Evolutionary conservation across 2,329 filamentous ascomycete species (phyloP), one percentile per base, ranked within the genome.

Genomic region (Diaporthe sp.): DNA sequence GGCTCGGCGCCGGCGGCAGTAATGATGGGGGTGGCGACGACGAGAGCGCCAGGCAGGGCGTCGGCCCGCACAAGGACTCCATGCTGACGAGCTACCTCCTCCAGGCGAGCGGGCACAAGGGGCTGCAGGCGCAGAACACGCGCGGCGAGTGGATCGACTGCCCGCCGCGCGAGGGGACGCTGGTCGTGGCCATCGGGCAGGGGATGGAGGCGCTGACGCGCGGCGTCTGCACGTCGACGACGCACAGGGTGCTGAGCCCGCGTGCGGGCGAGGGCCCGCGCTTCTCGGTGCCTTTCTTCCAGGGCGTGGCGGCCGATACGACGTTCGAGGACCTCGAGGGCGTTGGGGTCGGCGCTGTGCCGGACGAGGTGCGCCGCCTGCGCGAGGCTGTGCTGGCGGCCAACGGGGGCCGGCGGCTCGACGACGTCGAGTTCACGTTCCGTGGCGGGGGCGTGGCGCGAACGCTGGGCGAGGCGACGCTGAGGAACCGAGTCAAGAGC

Each of bases 381-480:
- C 87, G 94, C 67, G 85, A 90, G 77, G 85, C 87, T 77, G 87
- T 94, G 28, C 81, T 94, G 2, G 88, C 87, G 80, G 84, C 84
- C 63, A 90, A 90, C 61, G 88, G 88, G 44, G 91, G 90, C 1
- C 85, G 90, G 53, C 13, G 65, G 71, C 82, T 91, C 58, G 93
- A 95, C 80, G 94, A 96, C 81, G 94, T 96, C 61, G 95, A 97
- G 86, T 97, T 97, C 82, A 97, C 95, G 3, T 97, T 97, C 81
- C 89, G 92, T 34, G 92, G 89, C 77, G 94, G 94, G 22, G 88
- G 91, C 74, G 90, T 88, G 81, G 90, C 91, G 22, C 91, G 90
- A 82, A 92, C 90, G 78, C 85, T 97, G 12, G 95, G 95, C 6
- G 94, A 97, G 87, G 95, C 95, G 15, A 97, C 94, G 75, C 85